Conservation (phyloP, 2,329 filamentous ascomycete genomes). For the Xylariaceae sp. region DNA sequence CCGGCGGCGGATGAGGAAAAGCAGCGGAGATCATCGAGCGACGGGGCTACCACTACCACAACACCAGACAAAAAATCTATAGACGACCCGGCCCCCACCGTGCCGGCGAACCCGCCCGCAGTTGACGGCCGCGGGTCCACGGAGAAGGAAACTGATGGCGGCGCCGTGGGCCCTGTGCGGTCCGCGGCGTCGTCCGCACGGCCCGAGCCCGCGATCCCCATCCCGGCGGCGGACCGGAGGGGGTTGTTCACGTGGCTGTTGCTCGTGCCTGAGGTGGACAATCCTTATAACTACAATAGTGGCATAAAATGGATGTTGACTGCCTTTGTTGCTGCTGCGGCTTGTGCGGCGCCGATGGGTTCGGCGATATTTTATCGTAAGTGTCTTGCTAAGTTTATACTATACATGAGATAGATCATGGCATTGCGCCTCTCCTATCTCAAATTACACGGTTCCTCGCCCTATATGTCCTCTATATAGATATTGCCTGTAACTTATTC, state of each 20-base stretch:
- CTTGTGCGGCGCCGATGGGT: conserved; percentile 73
- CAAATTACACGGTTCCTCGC: neutral
- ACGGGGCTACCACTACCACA: conserved; percentile 1
- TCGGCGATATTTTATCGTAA: conserved; percentile 77
- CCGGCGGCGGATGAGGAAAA: neutral
- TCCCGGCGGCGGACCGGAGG: conserved; percentile 42
- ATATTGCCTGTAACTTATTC: neutral
- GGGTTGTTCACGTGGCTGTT: conserved; percentile 68
- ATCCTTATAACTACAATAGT: conserved; percentile 66
- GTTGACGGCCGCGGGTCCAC: conserved; percentile 9
- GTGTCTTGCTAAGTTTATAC: conserved; percentile 25
- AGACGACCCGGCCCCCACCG: conserved; percentile 6
- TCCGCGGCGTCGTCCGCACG: conserved; percentile 16
- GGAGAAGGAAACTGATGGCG: conserved; percentile 20
- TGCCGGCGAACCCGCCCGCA: conserved; percentile 8
- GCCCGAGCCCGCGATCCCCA: conserved; percentile 14
- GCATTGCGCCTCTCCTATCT: neutral
- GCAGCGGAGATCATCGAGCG: conserved; percentile 1
- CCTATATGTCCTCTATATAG: neutral
- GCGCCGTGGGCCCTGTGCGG: conserved; percentile 3
- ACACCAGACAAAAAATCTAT: conserved; percentile 8
- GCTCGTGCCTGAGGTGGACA: conserved; percentile 71
- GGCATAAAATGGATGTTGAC: conserved; percentile 83
- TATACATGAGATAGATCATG: neutral
- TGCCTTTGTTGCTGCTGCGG: conserved; percentile 68